Percentiles rank a stretch among this genome's conserved stretches.
phyloP scores from a whole-genome alignment of 1,284 basidiomycete genomes.

The Puccinia horiana region DNA sequence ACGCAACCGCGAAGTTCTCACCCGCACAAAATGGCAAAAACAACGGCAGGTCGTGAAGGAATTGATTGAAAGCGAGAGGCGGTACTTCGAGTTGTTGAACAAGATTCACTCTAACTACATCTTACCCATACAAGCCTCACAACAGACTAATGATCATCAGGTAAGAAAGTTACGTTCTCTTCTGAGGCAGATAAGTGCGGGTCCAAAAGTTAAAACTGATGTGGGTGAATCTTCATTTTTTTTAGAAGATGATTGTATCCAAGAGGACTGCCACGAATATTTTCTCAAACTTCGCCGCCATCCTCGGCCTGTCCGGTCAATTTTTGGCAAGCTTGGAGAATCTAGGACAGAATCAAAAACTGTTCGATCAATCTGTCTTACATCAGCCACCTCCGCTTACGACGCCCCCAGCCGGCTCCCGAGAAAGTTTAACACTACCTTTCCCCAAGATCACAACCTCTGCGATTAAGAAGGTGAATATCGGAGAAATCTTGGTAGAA shows the following conservation, averaged over 20 bases:
- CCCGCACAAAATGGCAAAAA: constrained; percentile 58
- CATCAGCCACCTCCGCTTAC: not conserved
- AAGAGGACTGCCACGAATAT: constrained; percentile 14
- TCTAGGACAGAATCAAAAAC: constrained; percentile 7
- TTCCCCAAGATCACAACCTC: not conserved
- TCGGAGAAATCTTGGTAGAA: constrained; percentile 64
- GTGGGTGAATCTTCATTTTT: not conserved
- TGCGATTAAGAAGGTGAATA: constrained; percentile 37
- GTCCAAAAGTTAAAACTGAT: not conserved
- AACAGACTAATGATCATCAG: constrained; percentile 26
- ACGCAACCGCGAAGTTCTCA: not conserved
- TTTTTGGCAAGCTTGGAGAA: constrained; percentile 25
- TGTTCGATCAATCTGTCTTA: constrained; percentile 19
- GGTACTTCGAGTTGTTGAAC: constrained; percentile 76
- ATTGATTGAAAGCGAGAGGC: constrained; percentile 75
- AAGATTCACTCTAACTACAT: constrained; percentile 65
- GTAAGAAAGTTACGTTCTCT: not conserved
- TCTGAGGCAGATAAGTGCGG: not conserved
- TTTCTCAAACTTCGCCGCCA: constrained; percentile 43
- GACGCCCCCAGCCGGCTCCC: not conserved
- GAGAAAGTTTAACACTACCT: not conserved
- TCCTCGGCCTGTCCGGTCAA: constrained; percentile 31
- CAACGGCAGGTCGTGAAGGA: constrained; percentile 69
- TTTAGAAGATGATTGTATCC: constrained; percentile 18
- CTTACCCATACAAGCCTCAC: constrained; percentile 34